Evolutionary conservation across 305 asterid genomes (phyloP).

Genomic region (Nicotiana rustica): DNA sequence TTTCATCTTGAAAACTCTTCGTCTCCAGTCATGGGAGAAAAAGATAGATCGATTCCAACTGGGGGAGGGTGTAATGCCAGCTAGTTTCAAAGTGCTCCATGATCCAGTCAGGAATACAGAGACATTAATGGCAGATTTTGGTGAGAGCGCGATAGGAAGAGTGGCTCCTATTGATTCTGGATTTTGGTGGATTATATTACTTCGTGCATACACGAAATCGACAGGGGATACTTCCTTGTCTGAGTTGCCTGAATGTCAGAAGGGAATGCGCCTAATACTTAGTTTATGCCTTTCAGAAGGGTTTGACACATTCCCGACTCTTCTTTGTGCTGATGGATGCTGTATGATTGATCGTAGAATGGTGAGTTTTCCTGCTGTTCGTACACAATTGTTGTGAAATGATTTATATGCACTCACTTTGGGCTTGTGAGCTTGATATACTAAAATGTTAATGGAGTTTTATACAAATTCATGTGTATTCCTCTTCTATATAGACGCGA

Average conservation of each 20-base stretch:
- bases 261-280: constrained; percentile 36
- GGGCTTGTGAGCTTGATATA: background rate
- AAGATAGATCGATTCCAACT: constrained; percentile 35
- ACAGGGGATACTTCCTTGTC: constrained; percentile 37
- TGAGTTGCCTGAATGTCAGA: constrained; percentile 40
- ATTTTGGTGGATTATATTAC: constrained; percentile 40
- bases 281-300: constrained; percentile 36
- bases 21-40: constrained; percentile 40
- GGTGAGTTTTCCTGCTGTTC: constrained; percentile 27
- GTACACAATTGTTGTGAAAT: background rate
- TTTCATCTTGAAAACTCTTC: constrained; percentile 33
- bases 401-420: background rate
- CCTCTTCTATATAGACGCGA: background rate
- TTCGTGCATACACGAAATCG: constrained; percentile 6
- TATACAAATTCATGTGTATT: no score
- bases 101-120: constrained; percentile 38
- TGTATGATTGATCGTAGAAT: constrained; percentile 38
- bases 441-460: background rate
- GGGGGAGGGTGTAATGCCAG: constrained; percentile 41
- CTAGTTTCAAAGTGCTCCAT: constrained; percentile 39
- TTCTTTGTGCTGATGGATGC: constrained; percentile 40
- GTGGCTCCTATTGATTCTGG: constrained; percentile 41
- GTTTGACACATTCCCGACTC: constrained; percentile 41
- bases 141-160: constrained; percentile 30
- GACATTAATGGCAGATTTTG: constrained; percentile 34